phyloP scores from a whole-genome alignment of 2,329 filamentous ascomycete species.

The Xylaria sp. region DNA sequence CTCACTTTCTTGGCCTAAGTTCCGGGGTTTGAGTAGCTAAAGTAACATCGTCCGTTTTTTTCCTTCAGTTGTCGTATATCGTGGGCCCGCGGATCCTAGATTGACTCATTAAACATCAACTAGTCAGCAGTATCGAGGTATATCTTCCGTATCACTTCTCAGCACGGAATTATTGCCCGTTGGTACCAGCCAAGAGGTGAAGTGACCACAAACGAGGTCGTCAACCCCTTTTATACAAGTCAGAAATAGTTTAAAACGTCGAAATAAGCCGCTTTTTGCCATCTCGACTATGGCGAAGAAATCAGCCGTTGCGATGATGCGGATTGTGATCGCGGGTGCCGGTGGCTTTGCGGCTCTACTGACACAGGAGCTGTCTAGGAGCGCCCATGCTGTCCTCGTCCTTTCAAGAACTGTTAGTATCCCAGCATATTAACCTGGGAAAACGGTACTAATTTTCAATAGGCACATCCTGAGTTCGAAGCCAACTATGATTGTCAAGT shows the following conservation, averaged over 20 bases:
- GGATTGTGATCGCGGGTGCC: slow-evolving; percentile 70
- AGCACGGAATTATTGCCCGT: slow-evolving; percentile 36
- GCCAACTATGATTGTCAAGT: slow-evolving; percentile 70
- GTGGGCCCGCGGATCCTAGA: slow-evolving; percentile 38
- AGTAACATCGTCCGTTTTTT: slow-evolving; percentile 40
- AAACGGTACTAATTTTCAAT: slow-evolving; percentile 33
- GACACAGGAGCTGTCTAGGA: slow-evolving; percentile 68
- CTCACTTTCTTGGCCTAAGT: slow-evolving; percentile 36
- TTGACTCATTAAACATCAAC: slow-evolving; percentile 41
- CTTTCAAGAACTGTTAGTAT: slow-evolving; percentile 70
- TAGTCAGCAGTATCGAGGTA: slow-evolving; percentile 39
- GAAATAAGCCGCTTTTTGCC: slow-evolving; percentile 12
- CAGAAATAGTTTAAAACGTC: slow-evolving; percentile 33
- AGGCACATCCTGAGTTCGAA: slow-evolving; percentile 66
- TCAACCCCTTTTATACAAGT: slow-evolving; percentile 27
- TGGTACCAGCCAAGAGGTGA: slow-evolving; percentile 33
- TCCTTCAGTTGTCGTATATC: slow-evolving; percentile 24
- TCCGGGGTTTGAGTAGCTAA: slow-evolving; percentile 36
- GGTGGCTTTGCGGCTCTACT: slow-evolving; percentile 68
- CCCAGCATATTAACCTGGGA: not conserved
- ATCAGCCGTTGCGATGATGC: slow-evolving; percentile 59
- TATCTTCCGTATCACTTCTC: slow-evolving; percentile 38
- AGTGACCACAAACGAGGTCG: slow-evolving; percentile 20
- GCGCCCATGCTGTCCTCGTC: slow-evolving; percentile 75
- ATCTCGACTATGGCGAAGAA: slow-evolving; percentile 42